phyloP scores from a whole-genome alignment of 2,329 filamentous ascomycete species.

The Scedosporium boydii region DNA sequence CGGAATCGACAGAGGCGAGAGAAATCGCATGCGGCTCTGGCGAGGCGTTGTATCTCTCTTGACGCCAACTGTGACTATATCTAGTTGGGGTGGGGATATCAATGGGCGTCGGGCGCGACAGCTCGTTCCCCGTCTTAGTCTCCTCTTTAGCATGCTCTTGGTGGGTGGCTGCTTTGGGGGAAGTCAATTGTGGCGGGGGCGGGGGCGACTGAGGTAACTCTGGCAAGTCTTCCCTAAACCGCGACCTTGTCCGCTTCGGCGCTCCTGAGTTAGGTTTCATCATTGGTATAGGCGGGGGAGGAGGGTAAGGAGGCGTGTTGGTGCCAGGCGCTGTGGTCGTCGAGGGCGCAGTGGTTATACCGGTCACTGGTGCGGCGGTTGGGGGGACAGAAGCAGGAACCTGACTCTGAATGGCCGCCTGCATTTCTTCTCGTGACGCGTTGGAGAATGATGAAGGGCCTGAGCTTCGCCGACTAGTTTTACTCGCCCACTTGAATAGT shows the following conservation, averaged over 20 bases:
- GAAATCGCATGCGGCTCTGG: constrained; percentile 67
- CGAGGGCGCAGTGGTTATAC: background rate
- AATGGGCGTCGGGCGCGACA: background rate
- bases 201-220: constrained; percentile 81
- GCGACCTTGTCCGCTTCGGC: constrained; percentile 75
- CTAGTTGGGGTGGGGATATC: background rate
- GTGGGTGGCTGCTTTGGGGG: constrained; percentile 52
- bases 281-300: constrained; percentile 16
- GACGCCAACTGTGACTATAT: background rate
- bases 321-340: background rate
- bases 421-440: constrained; percentile 80
- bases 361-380: background rate
- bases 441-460: constrained; percentile 79
- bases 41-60: constrained; percentile 22
- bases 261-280: constrained; percentile 31
- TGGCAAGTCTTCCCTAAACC: constrained; percentile 85
- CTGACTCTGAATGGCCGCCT: constrained; percentile 17
- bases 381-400: background rate
- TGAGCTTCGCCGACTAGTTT: constrained; percentile 42
- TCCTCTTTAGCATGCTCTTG: background rate
- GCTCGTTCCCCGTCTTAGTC: background rate
- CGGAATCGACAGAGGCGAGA: constrained; percentile 87
- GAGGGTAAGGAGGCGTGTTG: background rate
- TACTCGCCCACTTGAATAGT: constrained; percentile 62
- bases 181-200: constrained; percentile 70